Percentiles rank a stretch among this genome's conserved stretches.
These are phyloP conservation scores for Trichosporon coremiiforme DNA, from an alignment of 1,284 basidiomycete genomes.

Conservation along the genomic window DNA sequence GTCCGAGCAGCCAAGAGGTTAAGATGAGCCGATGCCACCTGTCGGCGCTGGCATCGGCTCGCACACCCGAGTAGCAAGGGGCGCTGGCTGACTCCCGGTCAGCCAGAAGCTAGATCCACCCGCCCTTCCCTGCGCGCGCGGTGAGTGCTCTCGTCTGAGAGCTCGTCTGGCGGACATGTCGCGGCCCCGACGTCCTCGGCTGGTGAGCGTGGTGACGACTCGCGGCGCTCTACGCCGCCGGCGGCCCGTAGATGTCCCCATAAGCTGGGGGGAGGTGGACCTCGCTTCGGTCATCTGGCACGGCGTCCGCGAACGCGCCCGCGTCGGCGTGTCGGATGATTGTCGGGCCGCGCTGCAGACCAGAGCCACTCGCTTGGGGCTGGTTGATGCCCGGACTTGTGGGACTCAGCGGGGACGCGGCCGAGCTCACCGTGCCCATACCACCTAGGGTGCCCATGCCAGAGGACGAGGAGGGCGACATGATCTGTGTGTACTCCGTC, in stretches of 20 bases:
- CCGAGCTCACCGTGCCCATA: background rate
- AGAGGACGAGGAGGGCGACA: background rate
- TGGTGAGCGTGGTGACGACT: background rate
- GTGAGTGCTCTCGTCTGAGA: no score
- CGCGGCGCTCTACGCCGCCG: conserved; percentile 16
- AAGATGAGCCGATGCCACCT: no score
- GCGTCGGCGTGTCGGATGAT: conserved; percentile 33
- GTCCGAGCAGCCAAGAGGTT: no score
- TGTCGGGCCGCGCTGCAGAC: conserved; percentile 26
- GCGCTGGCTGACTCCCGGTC: no score
- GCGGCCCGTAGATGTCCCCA: conserved; percentile 32
- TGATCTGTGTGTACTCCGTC: background rate
- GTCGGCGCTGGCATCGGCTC: no score
- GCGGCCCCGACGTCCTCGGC: no score
- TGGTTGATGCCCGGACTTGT: background rate
- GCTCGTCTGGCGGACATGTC: no score
- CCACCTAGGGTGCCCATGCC: background rate
- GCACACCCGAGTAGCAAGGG: no score
- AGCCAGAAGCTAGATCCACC: no score
- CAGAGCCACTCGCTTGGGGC: background rate
- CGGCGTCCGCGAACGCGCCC: conserved; percentile 28
- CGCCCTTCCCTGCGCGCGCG: no score
- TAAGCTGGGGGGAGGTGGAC: conserved; percentile 34
- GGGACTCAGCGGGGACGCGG: background rate
- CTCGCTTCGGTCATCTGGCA: conserved; percentile 21